Evolutionary conservation across 2,329 filamentous ascomycete genomes (phyloP).

Genomic region (Aspergillus uvarum): DNA sequence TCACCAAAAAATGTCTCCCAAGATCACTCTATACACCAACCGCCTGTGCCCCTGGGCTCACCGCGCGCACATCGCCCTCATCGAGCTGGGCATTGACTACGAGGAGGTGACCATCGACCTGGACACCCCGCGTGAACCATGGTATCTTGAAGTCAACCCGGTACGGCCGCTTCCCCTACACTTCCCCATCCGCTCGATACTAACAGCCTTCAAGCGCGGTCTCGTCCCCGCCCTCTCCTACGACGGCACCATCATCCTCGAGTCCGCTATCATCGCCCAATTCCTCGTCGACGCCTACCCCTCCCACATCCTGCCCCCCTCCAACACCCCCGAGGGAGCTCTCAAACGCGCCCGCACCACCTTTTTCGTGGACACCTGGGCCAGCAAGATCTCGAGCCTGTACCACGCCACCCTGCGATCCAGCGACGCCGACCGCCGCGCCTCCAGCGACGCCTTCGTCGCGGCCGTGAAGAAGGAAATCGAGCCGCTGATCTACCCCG

Average conservation of each 20-base stretch:
- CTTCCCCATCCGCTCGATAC: not conserved
- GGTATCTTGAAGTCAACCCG: constrained; percentile 76
- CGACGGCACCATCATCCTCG: constrained; percentile 68
- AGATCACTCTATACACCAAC: constrained; percentile 70
- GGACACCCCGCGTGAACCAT: constrained; percentile 63
- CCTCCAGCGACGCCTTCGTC: constrained; percentile 53
- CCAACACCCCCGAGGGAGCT: constrained; percentile 54
- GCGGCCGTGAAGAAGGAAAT: constrained; percentile 65
- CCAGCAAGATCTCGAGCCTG: constrained; percentile 57
- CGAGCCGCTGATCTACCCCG: constrained; percentile 63
- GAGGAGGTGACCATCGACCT: constrained; percentile 75
- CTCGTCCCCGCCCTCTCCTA: constrained; percentile 71
- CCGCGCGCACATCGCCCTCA: constrained; percentile 69
- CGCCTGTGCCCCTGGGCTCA: constrained; percentile 71
- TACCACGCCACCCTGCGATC: constrained; percentile 51
- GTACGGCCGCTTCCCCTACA: constrained; percentile 32
- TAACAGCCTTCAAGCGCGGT: constrained; percentile 55
- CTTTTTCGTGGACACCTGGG: constrained; percentile 72
- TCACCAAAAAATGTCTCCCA: constrained; percentile 36
- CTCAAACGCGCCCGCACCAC: constrained; percentile 64
- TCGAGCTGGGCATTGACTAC: constrained; percentile 64
- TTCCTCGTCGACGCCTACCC: constrained; percentile 71
- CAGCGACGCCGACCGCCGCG: constrained; percentile 51
- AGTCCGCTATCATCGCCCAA: constrained; percentile 70
- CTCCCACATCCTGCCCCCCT: constrained; percentile 61